Base-by-base conservation (phyloP, 176 grass and related monocot species). In the Neostapfia colusana region DNA sequence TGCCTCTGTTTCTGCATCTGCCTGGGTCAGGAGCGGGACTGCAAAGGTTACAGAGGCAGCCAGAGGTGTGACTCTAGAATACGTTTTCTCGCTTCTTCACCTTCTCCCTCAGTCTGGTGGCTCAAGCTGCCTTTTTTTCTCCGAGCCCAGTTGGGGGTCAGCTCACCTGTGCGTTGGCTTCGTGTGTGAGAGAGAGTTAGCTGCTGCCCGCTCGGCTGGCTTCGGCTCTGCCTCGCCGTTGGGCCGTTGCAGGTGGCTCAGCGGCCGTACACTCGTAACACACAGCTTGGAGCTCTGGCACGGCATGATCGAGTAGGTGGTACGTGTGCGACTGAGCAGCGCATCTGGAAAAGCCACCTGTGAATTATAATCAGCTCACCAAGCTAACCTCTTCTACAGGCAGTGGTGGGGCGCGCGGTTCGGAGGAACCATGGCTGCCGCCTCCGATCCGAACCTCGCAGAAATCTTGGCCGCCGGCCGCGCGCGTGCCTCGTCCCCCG, bases 21-120 rank as follows among this genome's bases (percentile, higher is more conserved):
- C 45, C 58, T 63, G 27, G 27, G 43, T 11, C 65, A 60, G 42
- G 25, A 14, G 8, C 71, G 7, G 28, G 13, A 46, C 73, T 82
- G 85, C 75, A 86, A 82, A 87, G 65, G 20, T 44, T 10, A 8
- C 84, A 81, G 84, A 28, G 72, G 12, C 56, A 62, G 28, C 55
- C 78, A 63, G 71, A 76, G 64, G 71, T 76, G 71, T 76, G 84
- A 61, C 62, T 31, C 67, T 17, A 61, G 79, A 60, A 80, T 75
- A 81, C 68, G 76, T 51, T 16, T 13, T 50, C 55, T 39, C 64
- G 43, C 43, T 45, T 45, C 43, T 45, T 14, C 43, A 12, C 20
- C 1, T 13, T 26, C 55, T 24, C 55, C 10, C 55, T 25, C 20
- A 14, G 44, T 14, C 44, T 48, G n/a, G n/a, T 53, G 79, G 79